Conservation (phyloP, 2,329 filamentous ascomycete genomes). For the Cyphellophora europaea region DNA sequence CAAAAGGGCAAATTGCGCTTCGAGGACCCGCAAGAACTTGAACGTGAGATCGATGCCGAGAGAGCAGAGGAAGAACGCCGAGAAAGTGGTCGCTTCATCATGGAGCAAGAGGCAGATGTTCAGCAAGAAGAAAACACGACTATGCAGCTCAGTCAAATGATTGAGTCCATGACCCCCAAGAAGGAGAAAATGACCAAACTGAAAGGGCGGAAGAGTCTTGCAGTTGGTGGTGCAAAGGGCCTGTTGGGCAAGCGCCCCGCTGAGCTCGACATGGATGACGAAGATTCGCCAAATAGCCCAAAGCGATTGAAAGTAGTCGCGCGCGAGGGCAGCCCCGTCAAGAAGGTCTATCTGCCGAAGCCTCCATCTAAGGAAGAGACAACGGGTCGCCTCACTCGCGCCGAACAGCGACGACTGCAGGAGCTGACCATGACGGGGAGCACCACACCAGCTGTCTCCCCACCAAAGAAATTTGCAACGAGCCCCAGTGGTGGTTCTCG, state of each 20-base stretch:
- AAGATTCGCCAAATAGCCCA: conserved; percentile 43
- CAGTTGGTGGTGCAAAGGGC: conserved; percentile 64
- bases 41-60: conserved; percentile 55
- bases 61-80: conserved; percentile 51
- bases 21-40: conserved; percentile 54
- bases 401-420: conserved; percentile 33
- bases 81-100: conserved; percentile 49
- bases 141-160: conserved; percentile 64
- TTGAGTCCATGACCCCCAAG: conserved; percentile 67
- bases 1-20: conserved; percentile 48
- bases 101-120: conserved; percentile 42
- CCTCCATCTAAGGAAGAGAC: conserved; percentile 60
- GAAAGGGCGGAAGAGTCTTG: conserved; percentile 64
- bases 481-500: conserved; percentile 50
- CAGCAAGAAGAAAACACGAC: conserved; percentile 53
- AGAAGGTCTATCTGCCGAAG: conserved; percentile 60
- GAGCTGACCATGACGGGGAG: conserved; percentile 21
- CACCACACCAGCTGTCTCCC: conserved; percentile 31
- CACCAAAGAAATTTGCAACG: conserved; percentile 37
- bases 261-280: conserved; percentile 57
- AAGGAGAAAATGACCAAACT: conserved; percentile 42
- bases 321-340: conserved; percentile 65
- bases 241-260: conserved; percentile 64
- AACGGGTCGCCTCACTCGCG: conserved; percentile 43
- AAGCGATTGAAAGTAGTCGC: conserved; percentile 57